phyloP scores from a whole-genome alignment of 1,284 basidiomycete genomes.

The Cryptococcus depauperatus region DNA sequence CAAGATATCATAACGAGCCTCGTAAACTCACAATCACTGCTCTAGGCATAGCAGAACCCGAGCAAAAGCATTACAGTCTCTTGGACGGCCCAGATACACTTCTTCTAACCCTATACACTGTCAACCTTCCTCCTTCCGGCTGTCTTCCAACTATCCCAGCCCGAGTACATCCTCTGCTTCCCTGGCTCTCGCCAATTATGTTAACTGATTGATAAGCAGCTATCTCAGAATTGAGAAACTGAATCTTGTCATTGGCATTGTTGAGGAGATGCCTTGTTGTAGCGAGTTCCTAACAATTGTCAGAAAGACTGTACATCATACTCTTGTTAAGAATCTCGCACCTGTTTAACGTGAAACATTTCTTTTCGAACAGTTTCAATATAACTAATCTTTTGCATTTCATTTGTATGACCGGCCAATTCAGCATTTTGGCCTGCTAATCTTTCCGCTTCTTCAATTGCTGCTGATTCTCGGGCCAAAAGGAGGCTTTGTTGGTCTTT shows the following conservation, averaged over 20 bases:
- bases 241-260: constrained; percentile 21
- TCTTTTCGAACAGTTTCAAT: constrained; percentile 30
- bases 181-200: constrained; percentile 1
- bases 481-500: constrained; percentile 18
- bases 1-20: no score
- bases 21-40: no score
- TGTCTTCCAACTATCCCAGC: constrained; percentile 24
- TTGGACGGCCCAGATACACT: constrained; percentile 18
- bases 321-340: constrained; percentile 8
- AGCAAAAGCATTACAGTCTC: no score
- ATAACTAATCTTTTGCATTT: constrained; percentile 31
- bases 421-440: constrained; percentile 25
- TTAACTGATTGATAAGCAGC: constrained; percentile 25
- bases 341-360: constrained; percentile 28
- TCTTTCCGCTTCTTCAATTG: constrained; percentile 22
- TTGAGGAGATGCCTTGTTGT: constrained; percentile 27
- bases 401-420: constrained; percentile 23
- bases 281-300: constrained; percentile 24
- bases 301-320: neutral
- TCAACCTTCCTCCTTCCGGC: constrained; percentile 23
- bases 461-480: constrained; percentile 17
- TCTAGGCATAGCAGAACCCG: no score
- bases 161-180: constrained; percentile 11
- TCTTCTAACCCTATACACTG: constrained; percentile 7
- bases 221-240: constrained; percentile 17